Conservation (phyloP, 169 alveolate species). For the Besnoitia besnoiti region DNA sequence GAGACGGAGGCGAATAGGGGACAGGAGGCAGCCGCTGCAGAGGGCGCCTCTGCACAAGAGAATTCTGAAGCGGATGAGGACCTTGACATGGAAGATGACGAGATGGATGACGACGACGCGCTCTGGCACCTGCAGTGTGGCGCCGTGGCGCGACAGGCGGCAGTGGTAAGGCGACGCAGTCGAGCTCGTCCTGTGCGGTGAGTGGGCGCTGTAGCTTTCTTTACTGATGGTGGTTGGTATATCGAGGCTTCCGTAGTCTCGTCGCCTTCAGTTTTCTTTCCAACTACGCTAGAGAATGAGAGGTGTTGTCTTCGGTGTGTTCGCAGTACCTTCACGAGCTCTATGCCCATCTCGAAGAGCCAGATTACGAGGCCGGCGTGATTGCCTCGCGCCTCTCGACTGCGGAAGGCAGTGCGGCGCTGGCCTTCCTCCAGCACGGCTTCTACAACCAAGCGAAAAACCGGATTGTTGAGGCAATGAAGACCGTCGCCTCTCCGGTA, state of each 20-base stretch:
- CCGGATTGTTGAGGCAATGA: slow-evolving; percentile 29
- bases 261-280: too few relatives aligned
- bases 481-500: slow-evolving; percentile 27
- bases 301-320: not conserved
- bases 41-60: not conserved
- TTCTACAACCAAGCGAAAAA: slow-evolving; percentile 55
- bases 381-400: slow-evolving; percentile 37
- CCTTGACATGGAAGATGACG: not conserved
- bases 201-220: too few relatives aligned
- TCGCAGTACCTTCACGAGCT: slow-evolving; percentile 56
- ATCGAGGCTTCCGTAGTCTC: too few relatives aligned
- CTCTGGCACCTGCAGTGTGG: slow-evolving; percentile 15
- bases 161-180: not conserved
- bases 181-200: too few relatives aligned
- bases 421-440: slow-evolving; percentile 57
- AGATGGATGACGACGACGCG: not conserved
- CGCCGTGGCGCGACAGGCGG: slow-evolving; percentile 30
- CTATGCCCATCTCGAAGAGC: slow-evolving; percentile 65
- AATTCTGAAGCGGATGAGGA: not conserved
- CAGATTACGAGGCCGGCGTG: slow-evolving; percentile 57
- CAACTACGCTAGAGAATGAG: too few relatives aligned
- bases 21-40: not conserved
- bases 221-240: too few relatives aligned
- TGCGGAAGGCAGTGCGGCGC: slow-evolving; percentile 36
- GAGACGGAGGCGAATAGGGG: not conserved